Evolutionary conservation across 805 yeast species (phyloP).

Genomic region (Spathaspora boniae): DNA sequence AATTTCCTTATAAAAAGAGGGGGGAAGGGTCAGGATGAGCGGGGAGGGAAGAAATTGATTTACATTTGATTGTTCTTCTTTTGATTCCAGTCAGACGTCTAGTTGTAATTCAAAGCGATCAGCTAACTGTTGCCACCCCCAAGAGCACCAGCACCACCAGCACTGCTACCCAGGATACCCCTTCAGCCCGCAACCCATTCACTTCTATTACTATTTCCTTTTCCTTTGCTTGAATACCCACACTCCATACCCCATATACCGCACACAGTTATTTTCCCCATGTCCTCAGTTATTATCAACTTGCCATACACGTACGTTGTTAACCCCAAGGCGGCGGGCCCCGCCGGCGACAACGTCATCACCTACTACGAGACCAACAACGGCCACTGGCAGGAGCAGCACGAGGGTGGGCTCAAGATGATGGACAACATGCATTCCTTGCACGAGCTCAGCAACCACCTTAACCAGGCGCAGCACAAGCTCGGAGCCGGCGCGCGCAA

Average conservation of each 20-base stretch:
- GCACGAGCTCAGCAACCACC: conserved; percentile 12
- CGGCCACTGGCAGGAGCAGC: conserved; percentile 31
- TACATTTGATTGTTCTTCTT: too few species aligned
- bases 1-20: too few species aligned
- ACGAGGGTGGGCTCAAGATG: conserved; percentile 10
- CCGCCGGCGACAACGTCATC: conserved; percentile 3
- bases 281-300: conserved; percentile 7
- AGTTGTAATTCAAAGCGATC: too few species aligned
- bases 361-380: conserved; percentile 22
- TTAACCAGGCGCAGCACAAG: conserved; percentile 12
- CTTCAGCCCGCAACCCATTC: too few species aligned
- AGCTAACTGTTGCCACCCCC: too few species aligned
- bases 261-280: background rate
- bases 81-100: too few species aligned
- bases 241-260: background rate
- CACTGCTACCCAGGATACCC: too few species aligned
- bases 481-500: conserved; percentile 10
- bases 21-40: too few species aligned
- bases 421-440: conserved; percentile 26
- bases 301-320: conserved; percentile 11
- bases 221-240: conserved; percentile 1
- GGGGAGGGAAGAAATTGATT: too few species aligned
- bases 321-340: conserved; percentile 9
- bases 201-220: background rate
- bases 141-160: too few species aligned